Evolutionary conservation across 2,329 filamentous ascomycete species (phyloP).

Genomic region (Pseudogymnoascus sp.): DNA sequence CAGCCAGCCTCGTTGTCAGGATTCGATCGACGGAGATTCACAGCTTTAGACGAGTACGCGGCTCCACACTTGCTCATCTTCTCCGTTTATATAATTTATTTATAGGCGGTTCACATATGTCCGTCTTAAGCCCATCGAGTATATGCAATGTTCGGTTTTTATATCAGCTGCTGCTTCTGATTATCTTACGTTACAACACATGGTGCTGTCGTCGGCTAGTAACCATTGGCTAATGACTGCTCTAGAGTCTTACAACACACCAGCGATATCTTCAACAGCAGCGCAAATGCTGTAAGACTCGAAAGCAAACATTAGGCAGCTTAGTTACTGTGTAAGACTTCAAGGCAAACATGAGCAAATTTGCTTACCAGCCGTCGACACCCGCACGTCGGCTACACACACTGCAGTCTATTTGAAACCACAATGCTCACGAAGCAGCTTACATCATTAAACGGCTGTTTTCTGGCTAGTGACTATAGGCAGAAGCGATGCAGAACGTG

Average conservation of each 20-base stretch:
- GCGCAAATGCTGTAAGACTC: not conserved
- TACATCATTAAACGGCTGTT: not conserved
- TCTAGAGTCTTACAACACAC: not conserved
- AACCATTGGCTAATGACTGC: not conserved
- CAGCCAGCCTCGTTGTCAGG: not conserved
- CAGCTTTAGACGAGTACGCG: not conserved
- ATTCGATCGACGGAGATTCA: not conserved
- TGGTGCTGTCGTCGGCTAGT: not conserved
- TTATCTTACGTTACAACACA: not conserved
- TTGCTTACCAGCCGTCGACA: not conserved
- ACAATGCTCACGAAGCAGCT: not conserved
- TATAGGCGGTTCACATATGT: not conserved
- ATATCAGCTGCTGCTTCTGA: not conserved
- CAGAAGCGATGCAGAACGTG: not conserved
- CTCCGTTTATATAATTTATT: not conserved
- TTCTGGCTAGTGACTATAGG: not conserved
- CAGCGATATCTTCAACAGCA: not conserved
- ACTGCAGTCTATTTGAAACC: not conserved
- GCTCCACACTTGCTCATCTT: not conserved
- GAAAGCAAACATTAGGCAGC: not conserved
- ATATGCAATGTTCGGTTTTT: not conserved
- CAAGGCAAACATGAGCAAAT: not conserved
- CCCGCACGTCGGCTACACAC: not conserved
- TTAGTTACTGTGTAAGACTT: not conserved
- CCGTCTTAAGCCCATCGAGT: not conserved